Base-by-base conservation (phyloP, 208 protist species). In the Phytomonas sp. region DNA sequence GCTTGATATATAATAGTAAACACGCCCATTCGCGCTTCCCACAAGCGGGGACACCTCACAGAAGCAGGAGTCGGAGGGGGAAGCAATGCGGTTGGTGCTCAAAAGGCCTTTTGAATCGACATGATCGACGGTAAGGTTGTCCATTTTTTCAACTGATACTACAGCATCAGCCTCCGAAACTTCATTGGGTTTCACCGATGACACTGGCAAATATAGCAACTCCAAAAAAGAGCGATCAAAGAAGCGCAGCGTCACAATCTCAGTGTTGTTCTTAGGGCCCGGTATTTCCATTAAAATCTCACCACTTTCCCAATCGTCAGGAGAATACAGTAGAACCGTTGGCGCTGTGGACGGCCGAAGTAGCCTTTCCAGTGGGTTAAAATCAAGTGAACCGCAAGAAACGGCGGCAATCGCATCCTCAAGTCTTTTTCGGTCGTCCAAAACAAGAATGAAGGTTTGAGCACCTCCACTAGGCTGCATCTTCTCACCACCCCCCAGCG, bases 271-370 rank as follows among this genome's bases (percentile, higher is more conserved):
- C 20, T 6, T 15, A 20, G 40, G 20, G 40, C 20, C 20, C 13
- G 13, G 40, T 51, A 51, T 17, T 51, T 51, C 40, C 40, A 51
- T 51, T 20, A 51, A 6, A 6, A 51, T 26, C 26, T 67, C 64
- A 2, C 66, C 60, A 5, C 51, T 70, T 11, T 70, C 36, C 36
- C 33, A 43, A 32, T 70, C 66, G 1, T 70, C 66, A 6, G 36
- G 33, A 59, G 15, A 67, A 17, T 26, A 15, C 64, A 30, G 64
- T 17, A 5, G 33, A 43, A 30, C 64, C 43, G 2, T 67, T 5
- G 11, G 34, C 40, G 13, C 40, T 6, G 13, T 51, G 20, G 20
- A 51, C 13, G 7, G 40, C 40, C 9, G 20, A 17, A 51, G 40
- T 6, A 51, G 40, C 13, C 13, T 6, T 20, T 51, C 40, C 40